Conservation (phyloP, 2,329 filamentous ascomycete species). For the Beauveria pseudobassiana region DNA sequence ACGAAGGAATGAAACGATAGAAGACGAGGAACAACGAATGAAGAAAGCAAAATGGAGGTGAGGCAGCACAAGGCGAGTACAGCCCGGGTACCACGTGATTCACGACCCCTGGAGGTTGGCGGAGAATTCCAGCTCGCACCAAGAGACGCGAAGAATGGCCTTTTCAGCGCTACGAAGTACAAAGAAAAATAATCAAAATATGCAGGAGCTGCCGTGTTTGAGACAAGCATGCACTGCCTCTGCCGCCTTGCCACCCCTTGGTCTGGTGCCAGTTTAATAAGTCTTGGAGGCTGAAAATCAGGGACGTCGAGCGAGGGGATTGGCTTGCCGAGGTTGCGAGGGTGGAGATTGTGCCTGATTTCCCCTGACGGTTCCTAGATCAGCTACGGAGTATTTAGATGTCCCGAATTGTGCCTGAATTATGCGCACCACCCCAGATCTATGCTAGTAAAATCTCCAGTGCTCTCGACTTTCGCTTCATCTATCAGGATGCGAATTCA, state of each 20-base stretch:
- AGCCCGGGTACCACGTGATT: neutral
- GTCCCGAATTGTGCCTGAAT: neutral
- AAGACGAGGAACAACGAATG: neutral
- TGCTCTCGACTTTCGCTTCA: no score
- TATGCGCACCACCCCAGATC: neutral
- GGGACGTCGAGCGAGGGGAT: neutral
- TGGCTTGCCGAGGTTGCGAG: neutral
- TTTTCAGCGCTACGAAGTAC: neutral
- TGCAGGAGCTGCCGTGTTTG: neutral
- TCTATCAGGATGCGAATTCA: no score
- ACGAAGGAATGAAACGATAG: neutral
- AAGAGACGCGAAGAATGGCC: neutral
- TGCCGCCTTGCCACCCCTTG: neutral
- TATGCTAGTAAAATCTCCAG: neutral
- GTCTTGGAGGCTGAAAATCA: neutral
- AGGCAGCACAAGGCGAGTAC: neutral
- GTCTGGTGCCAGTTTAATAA: neutral
- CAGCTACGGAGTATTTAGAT: neutral
- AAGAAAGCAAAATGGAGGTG: neutral
- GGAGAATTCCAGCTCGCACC: no score
- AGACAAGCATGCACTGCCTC: slow-evolving; percentile 6
- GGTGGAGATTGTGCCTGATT: neutral
- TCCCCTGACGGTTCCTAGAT: no score
- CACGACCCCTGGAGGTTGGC: neutral
- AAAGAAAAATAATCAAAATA: neutral